These are phyloP conservation scores for Thyridium curvatum DNA, from an alignment of 2,329 filamentous ascomycete genomes.

Conservation along the genomic window DNA sequence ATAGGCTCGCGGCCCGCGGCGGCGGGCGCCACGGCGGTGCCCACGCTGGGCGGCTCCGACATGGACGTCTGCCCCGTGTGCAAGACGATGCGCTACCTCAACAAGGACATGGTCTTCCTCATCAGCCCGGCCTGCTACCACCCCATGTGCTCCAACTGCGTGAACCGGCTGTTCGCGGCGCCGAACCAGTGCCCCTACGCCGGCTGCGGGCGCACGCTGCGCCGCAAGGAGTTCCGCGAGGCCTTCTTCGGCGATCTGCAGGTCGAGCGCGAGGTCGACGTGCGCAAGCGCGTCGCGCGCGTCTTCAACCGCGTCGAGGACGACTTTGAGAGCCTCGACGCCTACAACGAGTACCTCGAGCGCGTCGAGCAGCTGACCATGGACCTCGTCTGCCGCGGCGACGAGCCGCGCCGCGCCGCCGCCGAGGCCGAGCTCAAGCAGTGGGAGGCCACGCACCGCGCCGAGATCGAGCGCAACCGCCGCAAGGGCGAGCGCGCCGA, in stretches of 20 bases:
- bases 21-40: slow-evolving; percentile 7
- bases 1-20: too few species aligned
- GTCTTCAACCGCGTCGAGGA: slow-evolving; percentile 87
- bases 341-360: slow-evolving; percentile 93
- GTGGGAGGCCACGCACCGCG: slow-evolving; percentile 70
- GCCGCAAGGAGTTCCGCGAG: slow-evolving; percentile 75
- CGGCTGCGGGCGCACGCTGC: slow-evolving; percentile 78
- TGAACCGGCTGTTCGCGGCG: slow-evolving; percentile 86
- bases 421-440: slow-evolving; percentile 46
- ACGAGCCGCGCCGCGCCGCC: slow-evolving; percentile 47
- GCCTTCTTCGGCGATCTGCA: slow-evolving; percentile 86
- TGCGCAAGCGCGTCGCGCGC: slow-evolving; percentile 68
- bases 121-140: slow-evolving; percentile 99
- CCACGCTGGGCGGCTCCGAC: slow-evolving; percentile 24
- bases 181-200: slow-evolving; percentile 90
- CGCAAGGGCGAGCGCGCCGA: slow-evolving; percentile 44
- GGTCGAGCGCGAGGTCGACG: slow-evolving; percentile 91
- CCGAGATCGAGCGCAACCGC: slow-evolving; percentile 58
- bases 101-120: slow-evolving; percentile 87
- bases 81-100: slow-evolving; percentile 94
- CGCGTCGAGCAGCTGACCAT: slow-evolving; percentile 86
- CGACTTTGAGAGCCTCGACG: slow-evolving; percentile 78
- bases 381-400: slow-evolving; percentile 69
- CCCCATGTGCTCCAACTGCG: slow-evolving; percentile 95
- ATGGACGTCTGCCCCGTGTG: slow-evolving; percentile 88